Evolutionary conservation across 306 rosid species (phyloP).

Genomic region (Cucurbita pepo): DNA sequence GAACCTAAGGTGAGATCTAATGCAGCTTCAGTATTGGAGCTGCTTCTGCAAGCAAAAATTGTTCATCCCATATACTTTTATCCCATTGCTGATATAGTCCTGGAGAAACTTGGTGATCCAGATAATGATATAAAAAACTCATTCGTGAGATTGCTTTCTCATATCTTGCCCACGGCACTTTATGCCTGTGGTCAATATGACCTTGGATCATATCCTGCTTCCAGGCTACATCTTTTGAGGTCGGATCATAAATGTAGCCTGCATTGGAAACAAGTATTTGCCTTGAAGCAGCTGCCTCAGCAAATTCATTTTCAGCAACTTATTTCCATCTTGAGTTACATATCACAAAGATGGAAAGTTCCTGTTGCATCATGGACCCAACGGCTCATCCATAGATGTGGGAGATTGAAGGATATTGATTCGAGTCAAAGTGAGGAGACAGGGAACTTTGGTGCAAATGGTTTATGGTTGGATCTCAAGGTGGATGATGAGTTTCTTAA

Average conservation of each 20-base stretch:
- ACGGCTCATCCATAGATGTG: constrained; percentile 66
- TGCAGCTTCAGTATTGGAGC: constrained; percentile 58
- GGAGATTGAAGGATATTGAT: constrained; percentile 44
- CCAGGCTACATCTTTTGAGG: constrained; percentile 28
- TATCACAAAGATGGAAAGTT: constrained; percentile 90
- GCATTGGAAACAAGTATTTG: constrained; percentile 84
- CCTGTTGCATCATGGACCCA: constrained; percentile 95
- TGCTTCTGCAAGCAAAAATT: constrained; percentile 70
- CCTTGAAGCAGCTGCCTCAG: constrained; percentile 74
- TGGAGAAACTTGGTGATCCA: constrained; percentile 91
- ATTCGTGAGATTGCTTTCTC: constrained; percentile 48
- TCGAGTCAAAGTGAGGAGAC: constrained; percentile 55
- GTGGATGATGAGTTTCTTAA: constrained; percentile 65
- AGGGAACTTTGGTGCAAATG: constrained; percentile 32
- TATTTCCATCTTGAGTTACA: constrained; percentile 76
- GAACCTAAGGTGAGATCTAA: constrained; percentile 73
- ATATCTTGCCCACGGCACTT: constrained; percentile 58
- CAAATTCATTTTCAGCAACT: constrained; percentile 79
- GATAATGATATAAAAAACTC: constrained; percentile 45
- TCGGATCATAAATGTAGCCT: constrained; percentile 37
- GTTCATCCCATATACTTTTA: constrained; percentile 55
- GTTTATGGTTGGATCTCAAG: constrained; percentile 52
- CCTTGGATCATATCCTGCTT: constrained; percentile 24
- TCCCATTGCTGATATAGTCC: constrained; percentile 55
- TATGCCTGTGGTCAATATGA: constrained; percentile 69